Evolutionary conservation across 805 yeast species (phyloP).

Genomic region (Candida insectalens): DNA sequence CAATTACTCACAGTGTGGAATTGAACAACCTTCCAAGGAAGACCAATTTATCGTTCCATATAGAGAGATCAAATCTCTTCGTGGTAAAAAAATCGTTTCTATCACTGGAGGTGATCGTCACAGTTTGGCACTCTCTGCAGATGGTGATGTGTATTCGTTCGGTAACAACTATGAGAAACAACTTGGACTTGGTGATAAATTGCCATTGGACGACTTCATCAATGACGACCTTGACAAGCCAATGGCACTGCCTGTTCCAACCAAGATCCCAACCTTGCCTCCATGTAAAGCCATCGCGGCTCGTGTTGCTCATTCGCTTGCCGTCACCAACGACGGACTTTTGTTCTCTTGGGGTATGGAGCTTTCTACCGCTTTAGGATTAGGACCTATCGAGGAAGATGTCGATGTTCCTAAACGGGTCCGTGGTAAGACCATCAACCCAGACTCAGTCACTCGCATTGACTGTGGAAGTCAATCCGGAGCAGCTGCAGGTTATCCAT

Average conservation of each 20-base stretch:
- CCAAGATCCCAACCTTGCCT: constrained; percentile 52
- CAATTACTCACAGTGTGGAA: constrained; percentile 95
- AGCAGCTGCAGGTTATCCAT: no score
- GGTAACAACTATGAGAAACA: constrained; percentile 95
- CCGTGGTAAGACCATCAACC: no score
- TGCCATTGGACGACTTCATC: constrained; percentile 62
- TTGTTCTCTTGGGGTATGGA: constrained; percentile 95
- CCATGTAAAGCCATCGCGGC: constrained; percentile 52
- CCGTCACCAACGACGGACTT: constrained; percentile 74
- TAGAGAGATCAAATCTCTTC: constrained; percentile 56
- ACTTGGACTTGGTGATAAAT: constrained; percentile 63
- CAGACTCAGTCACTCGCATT: no score
- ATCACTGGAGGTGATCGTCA: constrained; percentile 96
- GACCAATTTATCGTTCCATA: constrained; percentile 74
- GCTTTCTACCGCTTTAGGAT: constrained; percentile 92
- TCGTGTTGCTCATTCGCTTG: constrained; percentile 91
- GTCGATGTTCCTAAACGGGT: constrained; percentile 69
- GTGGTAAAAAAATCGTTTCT: constrained; percentile 44
- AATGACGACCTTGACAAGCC: constrained; percentile 72
- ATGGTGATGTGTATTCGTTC: constrained; percentile 72
- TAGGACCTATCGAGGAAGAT: constrained; percentile 79
- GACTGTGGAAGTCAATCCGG: no score
- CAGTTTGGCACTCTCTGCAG: constrained; percentile 60
- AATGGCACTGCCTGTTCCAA: constrained; percentile 81
- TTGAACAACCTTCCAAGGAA: constrained; percentile 67